These are phyloP conservation scores for Cynanchum wilfordii DNA, from an alignment of 257 asterid species.

Conservation along the genomic window DNA sequence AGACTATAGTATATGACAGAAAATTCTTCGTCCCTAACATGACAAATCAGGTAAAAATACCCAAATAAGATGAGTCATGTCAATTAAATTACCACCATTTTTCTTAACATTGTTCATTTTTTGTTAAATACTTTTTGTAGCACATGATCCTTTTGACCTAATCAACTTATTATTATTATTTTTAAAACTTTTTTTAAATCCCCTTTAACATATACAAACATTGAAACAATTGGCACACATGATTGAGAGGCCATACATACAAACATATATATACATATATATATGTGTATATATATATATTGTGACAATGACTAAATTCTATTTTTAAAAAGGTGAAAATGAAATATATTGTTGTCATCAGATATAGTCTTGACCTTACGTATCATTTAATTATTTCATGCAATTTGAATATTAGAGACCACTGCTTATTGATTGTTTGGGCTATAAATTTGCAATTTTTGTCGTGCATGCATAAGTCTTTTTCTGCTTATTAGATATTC, in stretches of 20 bases:
- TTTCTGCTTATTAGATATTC: neutral
- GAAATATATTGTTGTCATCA: neutral
- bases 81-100: too few relatives aligned
- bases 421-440: neutral
- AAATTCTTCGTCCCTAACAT: too few relatives aligned
- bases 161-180: too few relatives aligned
- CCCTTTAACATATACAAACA: neutral
- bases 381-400: neutral
- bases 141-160: too few relatives aligned
- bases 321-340: neutral
- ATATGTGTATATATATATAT: too few relatives aligned
- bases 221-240: neutral
- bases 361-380: neutral
- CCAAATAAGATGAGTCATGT: too few relatives aligned
- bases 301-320: constrained; percentile 1
- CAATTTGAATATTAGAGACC: neutral
- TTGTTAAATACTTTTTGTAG: too few relatives aligned
- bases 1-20: too few relatives aligned
- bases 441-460: neutral
- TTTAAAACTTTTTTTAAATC: too few relatives aligned
- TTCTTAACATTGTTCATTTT: too few relatives aligned
- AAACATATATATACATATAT: too few relatives aligned
- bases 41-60: too few relatives aligned
- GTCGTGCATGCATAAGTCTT: neutral
- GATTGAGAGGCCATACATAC: neutral